Conservation (phyloP, 768 basidiomycete genomes). For the Rhodotorula babjevae region DNA sequence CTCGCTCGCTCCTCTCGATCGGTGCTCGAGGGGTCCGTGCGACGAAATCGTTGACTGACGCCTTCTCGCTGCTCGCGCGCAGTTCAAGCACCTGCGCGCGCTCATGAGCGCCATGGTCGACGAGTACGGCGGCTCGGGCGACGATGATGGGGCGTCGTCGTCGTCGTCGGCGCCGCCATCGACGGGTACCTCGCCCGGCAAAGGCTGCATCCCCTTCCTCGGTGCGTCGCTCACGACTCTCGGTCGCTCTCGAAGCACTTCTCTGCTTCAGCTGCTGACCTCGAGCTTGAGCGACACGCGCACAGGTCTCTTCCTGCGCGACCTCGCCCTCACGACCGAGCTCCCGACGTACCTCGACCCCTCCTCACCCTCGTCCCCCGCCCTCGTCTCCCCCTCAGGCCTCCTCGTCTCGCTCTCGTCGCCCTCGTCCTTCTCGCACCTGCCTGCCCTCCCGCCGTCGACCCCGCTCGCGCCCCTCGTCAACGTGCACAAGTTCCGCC, state of each 20-base stretch:
- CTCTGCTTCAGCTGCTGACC: background rate
- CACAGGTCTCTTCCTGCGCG: conserved; percentile 40
- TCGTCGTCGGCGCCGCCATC: background rate
- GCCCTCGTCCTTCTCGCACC: conserved; percentile 25
- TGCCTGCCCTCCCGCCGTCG: conserved; percentile 26
- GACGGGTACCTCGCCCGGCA: background rate
- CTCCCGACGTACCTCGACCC: conserved; percentile 44
- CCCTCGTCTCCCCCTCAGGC: conserved; percentile 21
- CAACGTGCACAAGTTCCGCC: conserved; percentile 44
- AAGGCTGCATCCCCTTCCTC: conserved; percentile 40
- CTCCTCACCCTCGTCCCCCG: conserved; percentile 29
- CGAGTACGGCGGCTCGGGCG: conserved; percentile 28
- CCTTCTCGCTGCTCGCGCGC: background rate
- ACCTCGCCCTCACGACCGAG: conserved; percentile 37
- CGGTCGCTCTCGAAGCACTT: too few relatives aligned
- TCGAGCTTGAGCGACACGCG: background rate
- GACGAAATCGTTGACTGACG: too few relatives aligned
- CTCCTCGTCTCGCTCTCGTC: conserved; percentile 16
- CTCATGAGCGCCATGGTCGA: conserved; percentile 28
- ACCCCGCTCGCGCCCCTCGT: conserved; percentile 36
- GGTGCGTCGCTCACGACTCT: conserved; percentile 15
- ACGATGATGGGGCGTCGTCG: background rate
- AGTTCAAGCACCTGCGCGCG: conserved; percentile 38
- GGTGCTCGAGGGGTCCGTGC: too few relatives aligned
- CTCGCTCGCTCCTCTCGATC: too few relatives aligned